phyloP scores from a whole-genome alignment of 768 basidiomycete genomes.

The Solioccasus polychromus region DNA sequence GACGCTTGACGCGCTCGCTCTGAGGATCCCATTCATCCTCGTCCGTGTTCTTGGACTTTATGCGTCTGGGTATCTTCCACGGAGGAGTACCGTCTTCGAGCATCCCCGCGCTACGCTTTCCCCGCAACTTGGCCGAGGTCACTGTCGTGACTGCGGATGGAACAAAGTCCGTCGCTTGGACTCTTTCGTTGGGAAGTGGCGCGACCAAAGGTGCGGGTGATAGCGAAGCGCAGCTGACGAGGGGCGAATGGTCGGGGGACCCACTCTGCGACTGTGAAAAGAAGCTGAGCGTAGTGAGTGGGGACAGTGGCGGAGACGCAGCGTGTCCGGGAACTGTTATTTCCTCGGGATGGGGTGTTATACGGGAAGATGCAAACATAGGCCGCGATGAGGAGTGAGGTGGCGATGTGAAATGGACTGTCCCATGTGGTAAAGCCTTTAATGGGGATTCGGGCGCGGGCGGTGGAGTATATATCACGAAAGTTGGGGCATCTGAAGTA shows the following conservation, averaged over 20 bases:
- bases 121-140: background rate
- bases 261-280: slow-evolving; percentile 8
- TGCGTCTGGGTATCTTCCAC: slow-evolving; percentile 6
- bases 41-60: slow-evolving; percentile 14
- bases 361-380: background rate
- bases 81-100: slow-evolving; percentile 1
- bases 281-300: slow-evolving; percentile 12
- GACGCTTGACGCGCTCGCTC: slow-evolving; percentile 4
- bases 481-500: background rate
- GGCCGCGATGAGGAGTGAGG: background rate
- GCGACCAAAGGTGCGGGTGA: background rate
- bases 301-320: slow-evolving; percentile 15
- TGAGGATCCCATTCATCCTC: slow-evolving; percentile 23
- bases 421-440: background rate
- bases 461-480: background rate
- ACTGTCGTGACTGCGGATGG: background rate
- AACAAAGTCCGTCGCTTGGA: background rate
- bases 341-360: background rate
- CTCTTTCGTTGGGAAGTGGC: background rate
- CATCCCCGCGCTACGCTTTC: slow-evolving; percentile 12
- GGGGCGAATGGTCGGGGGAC: slow-evolving; percentile 4
- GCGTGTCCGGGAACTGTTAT: background rate
- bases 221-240: background rate
- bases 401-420: background rate
- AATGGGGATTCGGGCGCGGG: background rate